These are phyloP conservation scores for Podaxis sp. DNA, from an alignment of 768 basidiomycete species.

Conservation along the genomic window DNA sequence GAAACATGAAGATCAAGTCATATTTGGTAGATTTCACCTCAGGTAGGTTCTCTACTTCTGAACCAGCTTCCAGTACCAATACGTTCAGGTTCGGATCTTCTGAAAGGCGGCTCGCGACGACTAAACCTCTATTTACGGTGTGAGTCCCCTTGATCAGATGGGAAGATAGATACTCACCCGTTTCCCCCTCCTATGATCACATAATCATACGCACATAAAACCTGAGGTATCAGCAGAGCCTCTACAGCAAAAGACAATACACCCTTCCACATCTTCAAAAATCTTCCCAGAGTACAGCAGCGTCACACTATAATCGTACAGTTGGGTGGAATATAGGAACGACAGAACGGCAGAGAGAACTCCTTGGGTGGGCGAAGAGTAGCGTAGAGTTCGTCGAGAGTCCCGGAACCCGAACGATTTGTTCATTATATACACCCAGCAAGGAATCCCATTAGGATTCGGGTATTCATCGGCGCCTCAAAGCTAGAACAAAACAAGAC, in stretches of 20 bases:
- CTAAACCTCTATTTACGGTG: slow-evolving; percentile 24
- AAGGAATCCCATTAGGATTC: background rate
- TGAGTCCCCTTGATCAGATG: background rate
- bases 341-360: background rate
- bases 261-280: background rate
- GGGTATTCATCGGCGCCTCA: background rate
- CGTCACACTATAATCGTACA: too few relatives aligned
- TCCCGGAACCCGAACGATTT: background rate
- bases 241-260: background rate
- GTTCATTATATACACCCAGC: background rate
- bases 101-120: slow-evolving; percentile 33
- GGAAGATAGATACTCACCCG: slow-evolving; percentile 21
- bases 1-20: background rate
- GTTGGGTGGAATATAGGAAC: too few relatives aligned
- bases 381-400: background rate
- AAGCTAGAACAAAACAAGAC: background rate
- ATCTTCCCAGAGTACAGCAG: too few relatives aligned
- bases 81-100: slow-evolving; percentile 30
- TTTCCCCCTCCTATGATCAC: slow-evolving; percentile 34
- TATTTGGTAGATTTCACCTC: slow-evolving; percentile 23
- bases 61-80: slow-evolving; percentile 38
- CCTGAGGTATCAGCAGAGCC: background rate
- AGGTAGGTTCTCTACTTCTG: slow-evolving; percentile 30
- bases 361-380: background rate
- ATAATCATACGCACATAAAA: slow-evolving; percentile 24